These are phyloP conservation scores for Beauveria bassiana DNA, from an alignment of 2,329 filamentous ascomycete species.

Conservation along the genomic window DNA sequence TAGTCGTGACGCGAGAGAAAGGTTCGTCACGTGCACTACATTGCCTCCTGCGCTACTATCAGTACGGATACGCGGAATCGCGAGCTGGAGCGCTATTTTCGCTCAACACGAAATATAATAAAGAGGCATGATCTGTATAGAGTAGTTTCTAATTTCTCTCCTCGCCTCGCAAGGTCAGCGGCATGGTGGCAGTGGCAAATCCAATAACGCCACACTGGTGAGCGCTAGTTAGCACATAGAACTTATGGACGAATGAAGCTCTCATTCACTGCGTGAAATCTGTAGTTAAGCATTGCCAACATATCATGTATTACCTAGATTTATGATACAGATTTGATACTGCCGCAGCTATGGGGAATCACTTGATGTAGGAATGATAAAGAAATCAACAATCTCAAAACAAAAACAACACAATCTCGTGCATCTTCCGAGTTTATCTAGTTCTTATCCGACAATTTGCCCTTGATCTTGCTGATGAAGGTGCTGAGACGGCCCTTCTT, in stretches of 20 bases:
- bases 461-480: conserved; percentile 52
- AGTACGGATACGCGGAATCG: neutral
- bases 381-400: conserved; percentile 27
- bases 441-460: conserved; percentile 32
- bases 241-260: neutral
- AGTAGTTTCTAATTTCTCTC: too few species aligned
- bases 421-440: conserved; percentile 10
- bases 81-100: neutral
- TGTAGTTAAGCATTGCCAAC: conserved; percentile 11
- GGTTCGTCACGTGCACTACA: conserved; percentile 7
- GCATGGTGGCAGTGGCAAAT: neutral
- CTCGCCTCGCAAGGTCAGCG: neutral
- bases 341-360: conserved; percentile 24
- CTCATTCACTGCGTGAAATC: neutral
- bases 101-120: neutral
- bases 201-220: neutral
- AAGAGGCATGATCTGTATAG: neutral
- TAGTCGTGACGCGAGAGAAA: too few species aligned
- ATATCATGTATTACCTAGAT: conserved; percentile 27
- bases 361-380: conserved; percentile 28
- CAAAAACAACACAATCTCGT: neutral
- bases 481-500: conserved; percentile 57
- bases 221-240: neutral
- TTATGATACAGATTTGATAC: conserved; percentile 22
- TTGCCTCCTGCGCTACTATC: neutral